phyloP scores from a whole-genome alignment of 225 moss, liverwort and hornwort genomes.

The Bryum argenteum region DNA sequence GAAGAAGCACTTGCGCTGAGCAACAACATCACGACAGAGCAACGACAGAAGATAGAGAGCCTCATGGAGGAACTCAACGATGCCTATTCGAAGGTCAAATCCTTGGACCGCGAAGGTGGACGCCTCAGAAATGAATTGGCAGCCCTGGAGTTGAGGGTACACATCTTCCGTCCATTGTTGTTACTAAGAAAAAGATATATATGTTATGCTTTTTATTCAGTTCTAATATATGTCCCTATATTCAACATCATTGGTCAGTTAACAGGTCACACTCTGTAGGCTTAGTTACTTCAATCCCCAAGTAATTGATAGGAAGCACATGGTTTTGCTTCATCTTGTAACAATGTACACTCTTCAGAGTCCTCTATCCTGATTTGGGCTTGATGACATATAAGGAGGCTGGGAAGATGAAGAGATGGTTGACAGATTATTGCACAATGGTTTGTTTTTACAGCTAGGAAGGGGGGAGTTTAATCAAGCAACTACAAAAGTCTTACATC shows the following conservation, averaged over 20 bases:
- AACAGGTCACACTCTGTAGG: background rate
- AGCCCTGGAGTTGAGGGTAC: conserved; percentile 59
- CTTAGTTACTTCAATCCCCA: background rate
- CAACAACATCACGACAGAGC: conserved; percentile 49
- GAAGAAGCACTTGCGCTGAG: conserved; percentile 70
- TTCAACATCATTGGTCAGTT: background rate
- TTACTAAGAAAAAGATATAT: too few relatives aligned
- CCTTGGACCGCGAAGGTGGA: conserved; percentile 73
- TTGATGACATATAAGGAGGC: background rate
- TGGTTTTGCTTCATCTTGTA: conserved; percentile 12
- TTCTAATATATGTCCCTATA: conserved; percentile 4
- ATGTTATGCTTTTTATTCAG: conserved; percentile 6
- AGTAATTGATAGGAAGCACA: conserved; percentile 11
- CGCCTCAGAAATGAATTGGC: conserved; percentile 80
- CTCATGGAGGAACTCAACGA: conserved; percentile 63
- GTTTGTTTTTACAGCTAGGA: conserved; percentile 68
- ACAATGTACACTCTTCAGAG: background rate
- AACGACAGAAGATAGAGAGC: conserved; percentile 67
- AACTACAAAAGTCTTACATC: conserved; percentile 85
- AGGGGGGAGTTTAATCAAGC: conserved; percentile 79
- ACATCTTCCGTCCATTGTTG: conserved; percentile 10
- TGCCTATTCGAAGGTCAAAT: conserved; percentile 60
- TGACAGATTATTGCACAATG: conserved; percentile 23
- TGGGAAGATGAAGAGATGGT: conserved; percentile 2
- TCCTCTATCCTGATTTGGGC: conserved; percentile 2